Conservation (phyloP, 139 green algal genomes). For the Tetradesmus lagerheimii region DNA sequence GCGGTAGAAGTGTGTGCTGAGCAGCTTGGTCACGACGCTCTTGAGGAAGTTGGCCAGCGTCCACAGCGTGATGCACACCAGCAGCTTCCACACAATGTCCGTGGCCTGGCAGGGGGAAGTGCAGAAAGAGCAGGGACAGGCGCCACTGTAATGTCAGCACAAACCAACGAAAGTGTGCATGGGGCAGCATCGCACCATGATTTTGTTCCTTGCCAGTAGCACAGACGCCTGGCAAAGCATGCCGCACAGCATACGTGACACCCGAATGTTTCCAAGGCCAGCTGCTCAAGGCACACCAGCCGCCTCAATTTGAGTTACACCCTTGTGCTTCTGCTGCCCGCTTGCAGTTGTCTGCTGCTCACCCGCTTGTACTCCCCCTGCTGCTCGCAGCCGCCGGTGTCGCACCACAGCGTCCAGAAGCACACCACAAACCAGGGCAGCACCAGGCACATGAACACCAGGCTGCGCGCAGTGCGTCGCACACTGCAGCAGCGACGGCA, state of each 20-base stretch:
- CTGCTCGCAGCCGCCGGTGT: not conserved
- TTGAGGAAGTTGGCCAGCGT: conserved; percentile 79
- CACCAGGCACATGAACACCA: conserved; percentile 46
- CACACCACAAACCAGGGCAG: conserved; percentile 41
- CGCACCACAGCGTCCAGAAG: conserved; percentile 11
- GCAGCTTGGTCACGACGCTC: conserved; percentile 73
- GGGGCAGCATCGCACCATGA: too few relatives aligned
- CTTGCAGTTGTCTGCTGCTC: not conserved
- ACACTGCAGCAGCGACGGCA: not conserved
- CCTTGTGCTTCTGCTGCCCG: too few relatives aligned
- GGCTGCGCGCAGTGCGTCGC: not conserved
- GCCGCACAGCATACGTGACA: too few relatives aligned
- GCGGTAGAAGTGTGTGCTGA: conserved; percentile 80
- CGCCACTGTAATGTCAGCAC: too few relatives aligned
- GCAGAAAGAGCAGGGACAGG: not conserved
- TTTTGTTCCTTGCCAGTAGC: too few relatives aligned
- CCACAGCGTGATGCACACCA: conserved; percentile 77
- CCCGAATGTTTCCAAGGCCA: too few relatives aligned
- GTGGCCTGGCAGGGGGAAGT: conserved; percentile 11
- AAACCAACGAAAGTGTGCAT: too few relatives aligned
- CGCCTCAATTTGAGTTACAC: too few relatives aligned
- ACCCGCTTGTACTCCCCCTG: not conserved
- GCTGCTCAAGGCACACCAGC: too few relatives aligned
- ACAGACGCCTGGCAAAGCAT: too few relatives aligned
- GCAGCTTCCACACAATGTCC: conserved; percentile 58